Percentiles rank a stretch among this genome's conserved stretches.
Evolutionary conservation across 2,329 filamentous ascomycete genomes (phyloP).

Genomic region (Talaromyces sp.): DNA sequence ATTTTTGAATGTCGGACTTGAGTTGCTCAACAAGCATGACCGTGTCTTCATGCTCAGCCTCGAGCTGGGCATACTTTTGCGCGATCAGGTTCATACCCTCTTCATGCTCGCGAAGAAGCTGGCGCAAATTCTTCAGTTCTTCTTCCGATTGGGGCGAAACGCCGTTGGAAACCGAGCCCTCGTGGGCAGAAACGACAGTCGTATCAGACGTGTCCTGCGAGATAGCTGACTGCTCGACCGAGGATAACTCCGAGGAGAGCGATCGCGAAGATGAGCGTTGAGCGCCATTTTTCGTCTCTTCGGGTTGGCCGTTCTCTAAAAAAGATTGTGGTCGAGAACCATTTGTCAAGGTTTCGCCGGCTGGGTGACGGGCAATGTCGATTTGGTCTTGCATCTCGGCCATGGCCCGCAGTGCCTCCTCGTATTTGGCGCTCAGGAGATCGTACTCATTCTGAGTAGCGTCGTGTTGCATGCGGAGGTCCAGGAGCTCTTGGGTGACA

Average conservation of each 20-base stretch:
- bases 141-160: slow-evolving; percentile 44
- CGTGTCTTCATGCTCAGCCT: slow-evolving; percentile 73
- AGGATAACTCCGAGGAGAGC: slow-evolving; percentile 90
- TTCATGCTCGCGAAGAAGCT: slow-evolving; percentile 70
- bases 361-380: slow-evolving; percentile 66
- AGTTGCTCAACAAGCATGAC: slow-evolving; percentile 85
- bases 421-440: slow-evolving; percentile 78
- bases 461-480: slow-evolving; percentile 87
- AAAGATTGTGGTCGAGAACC: slow-evolving; percentile 67
- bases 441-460: slow-evolving; percentile 75
- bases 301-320: slow-evolving; percentile 71
- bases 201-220: slow-evolving; percentile 59
- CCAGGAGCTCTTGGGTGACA: slow-evolving; percentile 85
- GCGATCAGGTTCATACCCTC: slow-evolving; percentile 66
- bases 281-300: slow-evolving; percentile 63
- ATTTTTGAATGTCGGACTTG: slow-evolving; percentile 76
- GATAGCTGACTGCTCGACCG: slow-evolving; percentile 69
- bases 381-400: slow-evolving; percentile 76
- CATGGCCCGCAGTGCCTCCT: slow-evolving; percentile 75
- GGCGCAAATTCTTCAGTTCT: slow-evolving; percentile 68
- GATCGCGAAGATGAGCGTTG: slow-evolving; percentile 78
- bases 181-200: slow-evolving; percentile 37
- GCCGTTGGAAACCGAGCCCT: slow-evolving; percentile 18
- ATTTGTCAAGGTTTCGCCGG: slow-evolving; percentile 37
- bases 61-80: slow-evolving; percentile 75